Evolutionary conservation across 495 filamentous ascomycete genomes (phyloP), one percentile per base, ranked within the genome.

Genomic region (Lasiosphaeria ovina): DNA sequence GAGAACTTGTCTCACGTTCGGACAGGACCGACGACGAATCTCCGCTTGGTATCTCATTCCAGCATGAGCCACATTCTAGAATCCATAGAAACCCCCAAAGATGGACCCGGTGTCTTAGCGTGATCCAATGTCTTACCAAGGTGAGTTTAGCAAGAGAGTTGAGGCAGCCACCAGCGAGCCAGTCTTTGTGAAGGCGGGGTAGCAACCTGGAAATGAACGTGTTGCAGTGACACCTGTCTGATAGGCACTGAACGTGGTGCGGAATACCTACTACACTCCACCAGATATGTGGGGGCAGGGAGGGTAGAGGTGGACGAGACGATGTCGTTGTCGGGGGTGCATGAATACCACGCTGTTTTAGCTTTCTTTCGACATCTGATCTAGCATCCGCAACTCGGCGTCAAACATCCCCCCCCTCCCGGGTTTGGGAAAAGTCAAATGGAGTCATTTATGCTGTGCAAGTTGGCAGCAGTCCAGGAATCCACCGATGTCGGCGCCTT

Each of bases 401-500:
- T n/a, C 6, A 9, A n/a, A 47, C 7, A 9, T 47, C 4, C 44
- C 8, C 3, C 44, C 12, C 8, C 24, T 1, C 24, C 2, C 12
- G 11, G 44, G 44, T 47, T 47, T 47, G 44, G 44, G 44, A 47
- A 47, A 14, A 47, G 44, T 5, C 5, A 14, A 42, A 42, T 1
- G 38, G 38, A 3, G 38, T 42, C 38, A 42, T 42, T 8, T n/a
- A n/a, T n/a, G n/a, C n/a, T n/a, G n/a, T n/a, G n/a, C n/a, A 42
- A 42, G 38, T 42, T 42, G 38, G 58, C 32, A 3, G 40, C 33
- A 12, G 6, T 6, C 33, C 34, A n/a, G 42, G 9, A 45, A n/a
- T 1, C 50, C 12, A 44, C 59, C 59, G 59, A 61, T 35, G 56
- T 61, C 59, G 59, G 59, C 52, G 53, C 59, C 42, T 48, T 44